Conservation (phyloP, 768 basidiomycete genomes). For the Crassisporium funariophilum region DNA sequence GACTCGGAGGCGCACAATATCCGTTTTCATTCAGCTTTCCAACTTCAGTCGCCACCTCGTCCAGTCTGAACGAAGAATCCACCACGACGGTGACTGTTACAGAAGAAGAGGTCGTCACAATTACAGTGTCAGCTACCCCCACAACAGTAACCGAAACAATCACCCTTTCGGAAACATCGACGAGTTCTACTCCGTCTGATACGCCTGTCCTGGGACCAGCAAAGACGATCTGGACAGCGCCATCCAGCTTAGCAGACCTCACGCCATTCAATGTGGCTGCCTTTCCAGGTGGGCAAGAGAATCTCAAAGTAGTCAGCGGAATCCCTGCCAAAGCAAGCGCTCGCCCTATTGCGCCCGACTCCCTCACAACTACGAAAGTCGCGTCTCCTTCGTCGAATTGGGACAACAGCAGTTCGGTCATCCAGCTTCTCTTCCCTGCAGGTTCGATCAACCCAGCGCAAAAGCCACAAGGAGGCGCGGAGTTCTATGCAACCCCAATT, state of each 20-base stretch:
- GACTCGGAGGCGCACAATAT: too few species aligned
- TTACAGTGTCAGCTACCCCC: conserved; percentile 19
- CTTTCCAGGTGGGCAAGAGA: conserved; percentile 55
- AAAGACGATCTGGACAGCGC: conserved; percentile 49
- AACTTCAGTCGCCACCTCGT: background rate
- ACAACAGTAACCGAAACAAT: background rate
- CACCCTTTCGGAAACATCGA: conserved; percentile 6
- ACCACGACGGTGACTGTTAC: conserved; percentile 18
- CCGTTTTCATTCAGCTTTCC: background rate
- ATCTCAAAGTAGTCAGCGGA: conserved; percentile 56
- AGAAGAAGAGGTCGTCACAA: conserved; percentile 20
- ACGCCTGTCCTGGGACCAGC: conserved; percentile 10
- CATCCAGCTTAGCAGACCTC: conserved; percentile 58
- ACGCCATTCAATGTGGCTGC: conserved; percentile 57
- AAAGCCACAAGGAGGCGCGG: conserved; percentile 67
- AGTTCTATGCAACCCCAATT: conserved; percentile 59
- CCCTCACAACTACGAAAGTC: too few species aligned
- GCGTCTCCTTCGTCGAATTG: conserved; percentile 10
- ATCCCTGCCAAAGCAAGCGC: conserved; percentile 42
- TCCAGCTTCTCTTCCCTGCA: conserved; percentile 71
- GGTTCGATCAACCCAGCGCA: conserved; percentile 69
- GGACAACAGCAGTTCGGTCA: conserved; percentile 37
- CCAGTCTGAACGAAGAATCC: background rate
- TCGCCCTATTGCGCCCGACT: conserved; percentile 13
- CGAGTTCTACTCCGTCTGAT: conserved; percentile 2